Evolutionary conservation across 768 basidiomycete species (phyloP).

Genomic region (Austroboletus festivus): DNA sequence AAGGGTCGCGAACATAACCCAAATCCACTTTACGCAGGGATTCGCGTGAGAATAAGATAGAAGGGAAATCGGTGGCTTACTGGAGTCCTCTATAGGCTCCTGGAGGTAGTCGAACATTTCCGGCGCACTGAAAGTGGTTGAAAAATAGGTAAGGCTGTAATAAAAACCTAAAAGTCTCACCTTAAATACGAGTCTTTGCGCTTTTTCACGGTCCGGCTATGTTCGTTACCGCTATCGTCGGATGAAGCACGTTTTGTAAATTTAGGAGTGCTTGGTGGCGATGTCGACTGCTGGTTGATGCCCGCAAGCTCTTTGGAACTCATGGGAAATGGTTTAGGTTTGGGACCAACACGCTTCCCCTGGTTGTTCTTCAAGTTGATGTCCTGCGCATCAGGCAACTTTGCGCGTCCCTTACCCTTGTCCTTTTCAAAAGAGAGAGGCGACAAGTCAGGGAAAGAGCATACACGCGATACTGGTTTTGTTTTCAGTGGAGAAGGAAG

Average conservation of each 20-base stretch:
- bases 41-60: neutral
- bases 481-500: slow-evolving; percentile 22
- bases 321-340: slow-evolving; percentile 50
- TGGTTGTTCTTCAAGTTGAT: neutral
- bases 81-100: slow-evolving; percentile 36
- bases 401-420: slow-evolving; percentile 19
- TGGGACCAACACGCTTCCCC: slow-evolving; percentile 3
- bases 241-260: slow-evolving; percentile 32
- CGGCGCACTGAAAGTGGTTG: slow-evolving; percentile 10
- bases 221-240: slow-evolving; percentile 29
- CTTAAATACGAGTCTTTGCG: slow-evolving; percentile 25
- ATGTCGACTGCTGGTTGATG: slow-evolving; percentile 31
- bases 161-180: slow-evolving; percentile 14
- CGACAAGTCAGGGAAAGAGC: slow-evolving; percentile 23
- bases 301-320: slow-evolving; percentile 41
- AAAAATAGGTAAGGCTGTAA: too few species aligned
- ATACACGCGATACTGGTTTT: slow-evolving; percentile 7
- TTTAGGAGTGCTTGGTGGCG: slow-evolving; percentile 7
- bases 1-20: slow-evolving; percentile 54
- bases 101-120: slow-evolving; percentile 11
- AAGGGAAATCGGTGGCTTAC: slow-evolving; percentile 28
- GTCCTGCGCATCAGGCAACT: slow-evolving; percentile 1
- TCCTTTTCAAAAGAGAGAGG: slow-evolving; percentile 22
- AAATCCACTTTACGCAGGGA: slow-evolving; percentile 43
- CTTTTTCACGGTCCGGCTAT: slow-evolving; percentile 31